phyloP scores from a whole-genome alignment of 495 filamentous ascomycete species.

The Penicillium argentinense region DNA sequence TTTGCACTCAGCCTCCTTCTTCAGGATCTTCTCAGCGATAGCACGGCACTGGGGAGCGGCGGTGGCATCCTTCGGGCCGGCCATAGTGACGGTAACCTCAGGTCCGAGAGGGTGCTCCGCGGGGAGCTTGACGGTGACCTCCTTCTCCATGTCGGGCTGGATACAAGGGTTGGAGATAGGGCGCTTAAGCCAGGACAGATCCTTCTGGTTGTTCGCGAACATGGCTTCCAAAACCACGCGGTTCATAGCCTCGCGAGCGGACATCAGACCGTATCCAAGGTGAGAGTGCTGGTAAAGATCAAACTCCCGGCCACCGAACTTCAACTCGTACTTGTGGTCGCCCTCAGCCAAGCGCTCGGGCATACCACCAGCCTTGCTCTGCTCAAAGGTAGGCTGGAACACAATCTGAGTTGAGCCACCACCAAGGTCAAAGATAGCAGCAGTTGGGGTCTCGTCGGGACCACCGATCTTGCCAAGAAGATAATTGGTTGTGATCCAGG shows the following conservation, averaged over 20 bases:
- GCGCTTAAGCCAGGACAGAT: slow-evolving; percentile 55
- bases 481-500: slow-evolving; percentile 99
- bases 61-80: slow-evolving; percentile 67
- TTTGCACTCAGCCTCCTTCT: slow-evolving; percentile 80
- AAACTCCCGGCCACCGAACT: slow-evolving; percentile 88
- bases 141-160: slow-evolving; percentile 68
- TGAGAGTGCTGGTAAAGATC: slow-evolving; percentile 98
- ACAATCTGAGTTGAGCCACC: slow-evolving; percentile 98
- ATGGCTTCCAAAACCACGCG: slow-evolving; percentile 64
- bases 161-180: slow-evolving; percentile 89
- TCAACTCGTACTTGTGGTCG: slow-evolving; percentile 93
- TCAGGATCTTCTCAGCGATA: slow-evolving; percentile 84
- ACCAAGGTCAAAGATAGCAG: slow-evolving; percentile 92
- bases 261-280: slow-evolving; percentile 95
- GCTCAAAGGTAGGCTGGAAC: slow-evolving; percentile 91
- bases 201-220: slow-evolving; percentile 45
- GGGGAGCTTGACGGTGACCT: slow-evolving; percentile 66
- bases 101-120: slow-evolving; percentile 61
- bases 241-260: slow-evolving; percentile 84
- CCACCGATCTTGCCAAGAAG: slow-evolving; percentile 96
- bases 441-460: slow-evolving; percentile 83
- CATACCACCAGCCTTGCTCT: slow-evolving; percentile 74
- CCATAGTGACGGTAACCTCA: slow-evolving; percentile 73
- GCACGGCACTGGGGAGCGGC: slow-evolving; percentile 84
- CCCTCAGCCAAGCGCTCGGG: slow-evolving; percentile 81